phyloP scores from a whole-genome alignment of 2,329 filamentous ascomycete species.

The Sclerotinia subarctica region DNA sequence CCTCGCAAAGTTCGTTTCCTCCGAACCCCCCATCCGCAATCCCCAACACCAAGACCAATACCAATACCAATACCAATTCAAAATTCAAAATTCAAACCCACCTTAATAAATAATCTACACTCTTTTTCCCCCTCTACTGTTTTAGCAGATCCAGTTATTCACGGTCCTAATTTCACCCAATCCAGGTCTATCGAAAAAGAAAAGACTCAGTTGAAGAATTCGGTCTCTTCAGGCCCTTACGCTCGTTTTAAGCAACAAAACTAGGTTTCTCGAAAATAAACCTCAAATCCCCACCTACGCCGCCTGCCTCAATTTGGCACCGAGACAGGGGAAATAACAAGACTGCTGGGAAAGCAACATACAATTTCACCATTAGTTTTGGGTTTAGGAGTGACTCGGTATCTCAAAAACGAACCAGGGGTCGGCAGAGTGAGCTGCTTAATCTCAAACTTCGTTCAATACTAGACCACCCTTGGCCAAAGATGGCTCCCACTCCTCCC shows the following conservation, averaged over 20 bases:
- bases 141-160: conserved; percentile 6
- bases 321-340: conserved; percentile 16
- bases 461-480: conserved; percentile 28
- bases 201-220: neutral
- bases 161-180: conserved; percentile 1
- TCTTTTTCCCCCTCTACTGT: conserved; percentile 6
- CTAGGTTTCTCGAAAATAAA: conserved; percentile 9
- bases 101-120: conserved; percentile 17
- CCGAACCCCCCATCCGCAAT: conserved; percentile 13
- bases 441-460: conserved; percentile 30
- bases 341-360: conserved; percentile 13
- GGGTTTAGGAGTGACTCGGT: conserved; percentile 28
- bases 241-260: conserved; percentile 17
- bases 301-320: conserved; percentile 10
- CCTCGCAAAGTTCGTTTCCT: conserved; percentile 15
- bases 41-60: neutral
- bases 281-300: neutral
- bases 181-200: conserved; percentile 3
- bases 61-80: too few relatives aligned
- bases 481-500: conserved; percentile 39
- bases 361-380: conserved; percentile 15
- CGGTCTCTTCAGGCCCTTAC: conserved; percentile 16
- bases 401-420: conserved; percentile 24
- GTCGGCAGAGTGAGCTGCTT: conserved; percentile 29
- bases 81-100: neutral